These are phyloP conservation scores for Euphorbia corollata DNA, from an alignment of 441 rosid genomes.

Conservation along the genomic window DNA sequence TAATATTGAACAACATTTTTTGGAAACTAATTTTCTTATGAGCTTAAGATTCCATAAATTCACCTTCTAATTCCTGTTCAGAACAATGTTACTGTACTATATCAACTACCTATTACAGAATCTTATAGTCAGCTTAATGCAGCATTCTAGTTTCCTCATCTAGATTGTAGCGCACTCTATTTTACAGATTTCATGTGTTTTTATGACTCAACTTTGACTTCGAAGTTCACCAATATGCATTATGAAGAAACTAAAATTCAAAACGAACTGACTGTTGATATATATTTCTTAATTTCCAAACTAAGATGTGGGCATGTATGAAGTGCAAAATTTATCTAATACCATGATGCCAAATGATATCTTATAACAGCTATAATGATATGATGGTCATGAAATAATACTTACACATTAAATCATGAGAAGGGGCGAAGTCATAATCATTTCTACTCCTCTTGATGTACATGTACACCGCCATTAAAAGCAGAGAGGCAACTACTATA, in stretches of 20 bases:
- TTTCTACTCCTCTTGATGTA: constrained; percentile 60
- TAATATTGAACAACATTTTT: background rate
- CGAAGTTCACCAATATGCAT: background rate
- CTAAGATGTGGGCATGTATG: background rate
- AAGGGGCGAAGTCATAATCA: constrained; percentile 88
- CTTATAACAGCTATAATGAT: background rate
- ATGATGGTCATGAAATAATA: constrained; percentile 19
- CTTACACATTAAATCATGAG: constrained; percentile 86
- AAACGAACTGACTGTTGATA: background rate
- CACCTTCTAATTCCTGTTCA: background rate
- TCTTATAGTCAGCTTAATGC: background rate
- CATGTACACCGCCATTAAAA: constrained; percentile 42
- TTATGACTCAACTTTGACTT: background rate
- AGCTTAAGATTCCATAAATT: background rate
- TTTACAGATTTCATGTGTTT: background rate
- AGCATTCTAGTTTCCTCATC: background rate
- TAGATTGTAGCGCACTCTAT: background rate
- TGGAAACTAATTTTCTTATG: background rate
- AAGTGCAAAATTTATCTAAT: background rate
- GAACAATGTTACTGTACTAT: background rate
- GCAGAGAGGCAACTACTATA: constrained; percentile 33
- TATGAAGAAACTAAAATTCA: background rate
- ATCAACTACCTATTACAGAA: background rate
- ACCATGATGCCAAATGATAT: background rate
- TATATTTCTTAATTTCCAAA: background rate